Conservation (phyloP, 768 basidiomycete species). For the Hericium coralloides region DNA sequence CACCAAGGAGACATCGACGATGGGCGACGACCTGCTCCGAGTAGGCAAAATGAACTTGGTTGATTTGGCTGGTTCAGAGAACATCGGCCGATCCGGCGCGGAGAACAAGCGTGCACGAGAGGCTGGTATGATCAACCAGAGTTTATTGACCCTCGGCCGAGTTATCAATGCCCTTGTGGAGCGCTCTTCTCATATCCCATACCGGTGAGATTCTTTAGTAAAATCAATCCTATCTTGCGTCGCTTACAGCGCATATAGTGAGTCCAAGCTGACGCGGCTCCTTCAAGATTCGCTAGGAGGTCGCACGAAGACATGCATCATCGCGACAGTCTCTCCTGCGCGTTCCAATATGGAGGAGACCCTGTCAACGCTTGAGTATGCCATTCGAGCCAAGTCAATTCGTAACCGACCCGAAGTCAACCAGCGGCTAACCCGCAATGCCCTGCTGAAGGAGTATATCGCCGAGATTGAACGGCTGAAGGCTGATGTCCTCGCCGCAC, state of each 20-base stretch:
- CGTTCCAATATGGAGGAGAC: conserved; percentile 95
- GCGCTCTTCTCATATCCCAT: conserved; percentile 85
- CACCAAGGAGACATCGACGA: conserved; percentile 68
- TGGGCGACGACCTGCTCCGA: conserved; percentile 83
- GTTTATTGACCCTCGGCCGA: conserved; percentile 88
- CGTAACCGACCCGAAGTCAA: conserved; percentile 93
- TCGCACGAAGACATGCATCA: conserved; percentile 93
- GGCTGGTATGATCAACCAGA: conserved; percentile 98
- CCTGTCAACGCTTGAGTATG: conserved; percentile 94
- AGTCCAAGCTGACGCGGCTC: conserved; percentile 95
- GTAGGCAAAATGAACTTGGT: conserved; percentile 96
- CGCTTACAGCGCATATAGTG: conserved; percentile 33
- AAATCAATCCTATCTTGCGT: background rate
- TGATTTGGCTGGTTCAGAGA: conserved; percentile 95
- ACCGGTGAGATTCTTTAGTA: conserved; percentile 47
- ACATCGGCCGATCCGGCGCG: conserved; percentile 92
- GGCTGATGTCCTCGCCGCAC: conserved; percentile 79
- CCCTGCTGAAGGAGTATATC: conserved; percentile 88
- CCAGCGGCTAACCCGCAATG: conserved; percentile 86
- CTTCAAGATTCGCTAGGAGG: conserved; percentile 99
- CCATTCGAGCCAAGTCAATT: conserved; percentile 90
- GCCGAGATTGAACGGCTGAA: conserved; percentile 91
- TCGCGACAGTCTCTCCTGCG: conserved; percentile 93
- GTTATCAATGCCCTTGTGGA: conserved; percentile 97
- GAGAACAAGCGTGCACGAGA: conserved; percentile 92